Conservation (phyloP, 2,329 filamentous ascomycete species). For the Seiridium cupressi region DNA sequence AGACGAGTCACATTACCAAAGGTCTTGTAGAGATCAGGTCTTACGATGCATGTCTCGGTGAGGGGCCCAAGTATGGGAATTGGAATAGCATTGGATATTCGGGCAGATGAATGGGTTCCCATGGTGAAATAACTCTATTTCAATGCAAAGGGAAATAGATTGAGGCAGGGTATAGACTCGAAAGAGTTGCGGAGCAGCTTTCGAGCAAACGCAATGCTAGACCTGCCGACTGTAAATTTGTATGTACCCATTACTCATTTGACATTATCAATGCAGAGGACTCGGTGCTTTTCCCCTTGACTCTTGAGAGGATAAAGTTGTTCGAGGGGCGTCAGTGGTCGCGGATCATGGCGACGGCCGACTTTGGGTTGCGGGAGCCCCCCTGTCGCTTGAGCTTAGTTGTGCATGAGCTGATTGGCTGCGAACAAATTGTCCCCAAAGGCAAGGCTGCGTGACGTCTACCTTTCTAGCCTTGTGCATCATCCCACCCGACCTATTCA, state of each 20-base stretch:
- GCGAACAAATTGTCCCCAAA: neutral
- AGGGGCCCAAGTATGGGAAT: neutral
- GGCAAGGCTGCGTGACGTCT: neutral
- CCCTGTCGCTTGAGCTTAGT: neutral
- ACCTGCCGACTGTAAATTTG: too few relatives aligned
- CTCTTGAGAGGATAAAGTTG: too few relatives aligned
- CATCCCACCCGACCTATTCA: neutral
- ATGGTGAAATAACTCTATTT: neutral
- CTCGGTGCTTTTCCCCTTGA: too few relatives aligned
- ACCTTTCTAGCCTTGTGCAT: neutral
- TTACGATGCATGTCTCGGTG: neutral
- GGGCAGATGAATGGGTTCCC: neutral
- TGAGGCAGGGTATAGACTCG: too few relatives aligned
- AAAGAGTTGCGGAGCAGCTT: too few relatives aligned
- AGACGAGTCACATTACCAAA: neutral
- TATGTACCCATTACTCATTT: too few relatives aligned
- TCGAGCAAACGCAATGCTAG: too few relatives aligned
- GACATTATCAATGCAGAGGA: neutral
- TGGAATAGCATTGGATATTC: neutral
- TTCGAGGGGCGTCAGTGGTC: too few relatives aligned
- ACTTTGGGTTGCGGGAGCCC: neutral
- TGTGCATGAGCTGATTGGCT: neutral
- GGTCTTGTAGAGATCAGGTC: neutral
- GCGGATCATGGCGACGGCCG: neutral
- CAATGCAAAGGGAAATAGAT: neutral